Base-by-base conservation (phyloP, 352 stramenopile species). In the Pythium myriotylum region DNA sequence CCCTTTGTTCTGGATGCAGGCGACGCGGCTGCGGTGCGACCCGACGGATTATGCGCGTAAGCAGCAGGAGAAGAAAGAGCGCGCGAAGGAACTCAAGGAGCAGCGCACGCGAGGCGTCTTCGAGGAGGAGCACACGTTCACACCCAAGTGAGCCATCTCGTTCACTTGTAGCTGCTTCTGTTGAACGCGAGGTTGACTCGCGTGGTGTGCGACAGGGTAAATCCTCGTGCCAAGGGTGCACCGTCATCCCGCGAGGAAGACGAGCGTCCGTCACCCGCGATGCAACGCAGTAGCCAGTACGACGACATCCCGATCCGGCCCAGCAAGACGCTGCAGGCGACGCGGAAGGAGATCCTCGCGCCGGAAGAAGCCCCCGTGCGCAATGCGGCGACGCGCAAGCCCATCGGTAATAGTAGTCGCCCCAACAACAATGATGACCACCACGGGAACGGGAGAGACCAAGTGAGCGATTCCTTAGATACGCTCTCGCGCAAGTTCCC, bases 41-140 rank as follows among this genome's bases (percentile, higher is more conserved):
- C 82, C 83, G 47, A 92, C 80, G 14, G 82, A 92, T 71, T 91
- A 92, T 76, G 84, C 84, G 46, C 82, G 82, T 59, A 83, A 79
- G 65, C 84, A 92, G 67, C 81, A 84, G 46, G 79, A 90, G 56
- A 88, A 88, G 48, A 89, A 86, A 20, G 80, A 94, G 3, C 78
- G 79, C 57, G 84, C 84, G 46, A 86, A 84, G 62, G 79, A 92
- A 59, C 62, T 94, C 67, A 77, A 81, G 37, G 79, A 89, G 29
- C 80, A 90, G 65, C 77, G 81, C 32, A 73, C 78, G 45, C 77
- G 76, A 23, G 82, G 84, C 22, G 66, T 91, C 62, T 84, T 88
- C 54, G 86, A 77, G 23, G 82, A 92, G 19, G 75, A 91, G 27
- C 84, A 91, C 68, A 94, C 84, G 8, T 94, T 94, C 63, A 23